Base-by-base conservation (phyloP, 768 basidiomycete species). In the Suillus cothurnatus region DNA sequence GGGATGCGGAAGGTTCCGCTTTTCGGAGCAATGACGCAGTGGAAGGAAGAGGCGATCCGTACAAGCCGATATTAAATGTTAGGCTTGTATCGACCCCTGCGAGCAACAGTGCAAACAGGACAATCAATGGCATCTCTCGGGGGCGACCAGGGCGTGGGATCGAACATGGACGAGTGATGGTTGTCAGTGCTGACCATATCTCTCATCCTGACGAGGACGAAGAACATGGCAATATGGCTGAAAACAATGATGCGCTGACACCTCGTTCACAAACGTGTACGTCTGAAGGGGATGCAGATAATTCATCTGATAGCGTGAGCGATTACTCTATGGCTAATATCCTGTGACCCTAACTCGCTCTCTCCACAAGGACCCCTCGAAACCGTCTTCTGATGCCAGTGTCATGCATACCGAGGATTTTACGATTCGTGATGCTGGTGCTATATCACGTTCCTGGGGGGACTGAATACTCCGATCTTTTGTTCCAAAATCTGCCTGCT, bases 361-460 rank as follows among this genome's bases (percentile, higher is more conserved):
- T 5, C 32, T 8, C 36, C n/a, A 26, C 36, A 55, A 74, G 73
- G 64, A 28, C 43, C 47, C 62, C n/a, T 62, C 52, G 36, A 36
- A 61, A 49, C 41, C 58, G 58, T 69, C 67, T 63, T 41, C n/a
- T 60, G 67, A 66, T 62, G 47, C 17, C 26, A 50, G 39, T 58
- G 39, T 67, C 64, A 63, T 67, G 62, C 36, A 52, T 60, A 63
- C 71, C 67, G 76, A 77, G 61, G 63, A 68, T 64, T 78, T 76
- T 66, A 69, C 32, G 6, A 71, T 76, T 56, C 66, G 60, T 63
- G 75, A 76, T 63, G 73, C 77, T 62, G 75, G 75, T 43, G 72
- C 76, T 26, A 76, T 76, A 50, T 76, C 75, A 70, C 72, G 75
- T 59, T 76, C 75, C 34, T 76, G 75, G 75, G 75, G 67, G 14